Evolutionary conservation across 129 eudicot genomes (phyloP).

Genomic region (Solidago caesia): DNA sequence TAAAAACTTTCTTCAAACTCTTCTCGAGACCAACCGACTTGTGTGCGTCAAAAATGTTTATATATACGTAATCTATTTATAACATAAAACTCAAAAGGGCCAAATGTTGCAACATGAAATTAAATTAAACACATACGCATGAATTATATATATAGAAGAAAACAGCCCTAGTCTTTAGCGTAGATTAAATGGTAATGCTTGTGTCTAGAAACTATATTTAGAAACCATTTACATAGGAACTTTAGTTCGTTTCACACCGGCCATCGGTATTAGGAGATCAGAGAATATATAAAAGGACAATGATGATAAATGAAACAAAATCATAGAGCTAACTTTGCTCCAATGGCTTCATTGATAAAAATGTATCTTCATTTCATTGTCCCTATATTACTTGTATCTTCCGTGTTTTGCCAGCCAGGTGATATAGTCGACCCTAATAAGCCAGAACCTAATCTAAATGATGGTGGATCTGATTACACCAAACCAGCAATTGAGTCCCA

Average conservation of each 20-base stretch:
- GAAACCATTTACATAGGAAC: constrained; percentile 11
- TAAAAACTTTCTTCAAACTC: too few species aligned
- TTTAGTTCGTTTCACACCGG: neutral
- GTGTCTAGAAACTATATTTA: constrained; percentile 12
- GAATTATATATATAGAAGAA: neutral
- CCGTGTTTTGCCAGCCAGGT: neutral
- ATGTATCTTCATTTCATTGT: constrained; percentile 13
- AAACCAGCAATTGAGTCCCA: constrained; percentile 26
- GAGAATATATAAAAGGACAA: constrained; percentile 15
- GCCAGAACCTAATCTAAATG: neutral
- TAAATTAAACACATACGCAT: neutral
- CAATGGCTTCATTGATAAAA: constrained; percentile 10
- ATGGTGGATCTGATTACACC: constrained; percentile 31
- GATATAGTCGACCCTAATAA: neutral
- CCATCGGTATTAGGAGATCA: constrained; percentile 5
- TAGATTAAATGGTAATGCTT: neutral
- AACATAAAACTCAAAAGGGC: too few species aligned
- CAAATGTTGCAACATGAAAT: too few species aligned
- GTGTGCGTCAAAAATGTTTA: too few species aligned
- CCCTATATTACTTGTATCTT: constrained; percentile 23
- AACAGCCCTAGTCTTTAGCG: constrained; percentile 20
- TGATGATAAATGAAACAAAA: neutral
- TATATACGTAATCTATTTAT: too few species aligned
- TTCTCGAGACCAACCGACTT: too few species aligned
- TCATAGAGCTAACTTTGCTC: neutral